A percentile compares a stretch with the other conserved stretches of the same genome.
phyloP scores from a whole-genome alignment of 768 basidiomycete species.

The Macrolepiota albuminosa region DNA sequence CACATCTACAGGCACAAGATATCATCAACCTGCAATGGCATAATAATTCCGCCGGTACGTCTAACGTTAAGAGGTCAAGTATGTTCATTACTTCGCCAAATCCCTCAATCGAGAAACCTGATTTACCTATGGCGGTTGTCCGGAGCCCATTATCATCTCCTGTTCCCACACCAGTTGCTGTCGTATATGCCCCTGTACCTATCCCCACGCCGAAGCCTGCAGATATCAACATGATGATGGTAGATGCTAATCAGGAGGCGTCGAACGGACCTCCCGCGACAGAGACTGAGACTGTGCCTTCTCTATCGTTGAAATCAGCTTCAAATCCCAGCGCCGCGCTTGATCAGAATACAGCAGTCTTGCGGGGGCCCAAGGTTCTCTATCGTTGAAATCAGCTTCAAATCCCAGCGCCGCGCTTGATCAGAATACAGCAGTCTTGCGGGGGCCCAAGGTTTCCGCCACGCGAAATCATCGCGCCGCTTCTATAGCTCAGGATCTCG shows the following conservation, averaged over 20 bases:
- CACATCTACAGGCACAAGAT: conserved; percentile 11
- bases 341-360: not conserved
- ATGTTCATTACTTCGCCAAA: conserved; percentile 13
- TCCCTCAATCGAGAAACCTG: conserved; percentile 5
- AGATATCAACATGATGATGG: conserved; percentile 7
- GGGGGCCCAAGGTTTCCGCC: not conserved
- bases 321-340: not conserved
- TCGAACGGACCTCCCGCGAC: not conserved
- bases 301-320: not conserved
- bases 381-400: not conserved
- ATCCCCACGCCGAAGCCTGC: conserved; percentile 2
- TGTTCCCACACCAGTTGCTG: conserved; percentile 6
- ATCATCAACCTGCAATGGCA: conserved; percentile 12
- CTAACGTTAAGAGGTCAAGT: conserved; percentile 18
- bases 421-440: not conserved
- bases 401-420: not conserved
- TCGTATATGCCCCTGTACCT: conserved; percentile 10
- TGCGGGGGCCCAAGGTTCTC: not conserved
- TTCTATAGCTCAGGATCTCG: conserved; percentile 13
- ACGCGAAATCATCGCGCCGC: conserved; percentile 6
- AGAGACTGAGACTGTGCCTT: not conserved
- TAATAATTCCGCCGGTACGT: conserved; percentile 1
- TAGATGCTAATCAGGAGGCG: not conserved
- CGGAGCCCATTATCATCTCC: conserved; percentile 3
- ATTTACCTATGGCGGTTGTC: conserved; percentile 10